Evolutionary conservation across 2,329 filamentous ascomycete species (phyloP), one percentile per base, ranked within the genome.

Genomic region (Colletotrichum coccodes): DNA sequence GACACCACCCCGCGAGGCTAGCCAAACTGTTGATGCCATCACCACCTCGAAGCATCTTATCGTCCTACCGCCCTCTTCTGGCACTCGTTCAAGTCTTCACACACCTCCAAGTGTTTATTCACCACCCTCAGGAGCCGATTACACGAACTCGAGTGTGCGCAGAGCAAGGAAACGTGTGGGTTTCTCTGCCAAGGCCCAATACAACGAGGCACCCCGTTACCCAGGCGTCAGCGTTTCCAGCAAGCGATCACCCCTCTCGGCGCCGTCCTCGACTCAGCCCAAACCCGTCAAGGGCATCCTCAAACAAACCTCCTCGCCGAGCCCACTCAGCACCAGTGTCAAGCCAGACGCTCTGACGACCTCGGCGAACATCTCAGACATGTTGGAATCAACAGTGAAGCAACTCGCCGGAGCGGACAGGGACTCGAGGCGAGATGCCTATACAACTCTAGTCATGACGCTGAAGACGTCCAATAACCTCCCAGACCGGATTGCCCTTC

Each of bases 341-440:
- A 38, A 66, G 71, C 79, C 80, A 77, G 70, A 80, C 80, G 67
- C 85, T 30, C 69, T 75, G 44, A 72, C 76, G 71, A 80, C 70
- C 64, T 76, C 73, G 78, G 83, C 86, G 50, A 91, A 88, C 44
- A 90, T 97, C 65, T 87, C 88, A 71, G 90, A 90, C 73, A 96
- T 98, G 91, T 82, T 98, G 72, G 93, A 97, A 73, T 97, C 94
- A 0, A 90, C 94, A 6, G 87, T 94, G 40, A 91, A 93, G 79
- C 92, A 96, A 79, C 86, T 99, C 54, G 92, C 92, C 42, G 90
- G 92, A 26, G 84, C 89, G 34, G 92, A 94, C 72, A 86, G 91
- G 60, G 87, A 90, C 65, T 90, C 89, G 14, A 92, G 92, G 72
- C 80, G 96, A 36, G 96, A 99, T 81, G 94, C 95, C 56, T 98